Base-by-base conservation (phyloP, 225 moss, liverwort and hornwort genomes). In the Thuidium tamariscinum region DNA sequence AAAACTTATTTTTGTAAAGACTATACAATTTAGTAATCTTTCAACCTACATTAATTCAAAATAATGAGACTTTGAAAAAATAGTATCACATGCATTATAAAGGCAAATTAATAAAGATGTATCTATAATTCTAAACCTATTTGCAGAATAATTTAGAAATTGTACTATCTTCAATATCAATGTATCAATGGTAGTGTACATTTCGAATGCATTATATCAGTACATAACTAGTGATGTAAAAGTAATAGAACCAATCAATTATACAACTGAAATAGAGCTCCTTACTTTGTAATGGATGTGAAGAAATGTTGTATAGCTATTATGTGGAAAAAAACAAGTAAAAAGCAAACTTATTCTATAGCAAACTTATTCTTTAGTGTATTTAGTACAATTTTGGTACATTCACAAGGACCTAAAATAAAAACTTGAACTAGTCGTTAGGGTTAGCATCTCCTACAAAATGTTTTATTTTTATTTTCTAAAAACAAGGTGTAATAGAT, bases 341-440 rank as follows among this genome's bases (percentile, higher is more conserved):
- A 22, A 68, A 37, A 68, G n/a, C 7, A 13, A 23, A 68, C 41
- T 39, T 25, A 17, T 13, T 39, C 13, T 39, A 23, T 13, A 13
- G n/a, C 7, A 13, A 23, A 68, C 41, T 39, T 25, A 17, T 13
- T 39, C 13, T 39, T 13, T 13, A 13, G 8, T 68, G 8, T 25
- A 68, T 25, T 41, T n/a, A n/a, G n/a, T n/a, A 41, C 1, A 68
- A 14, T 41, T 39, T 11, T 2, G 5, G 4, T 39, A 25, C 13
- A 7, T 7, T 25, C 4, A 23, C 7, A 39, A 68, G 7, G 68
- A 68, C 39, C 22, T 7, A 25, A 41, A 14, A 8, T 39, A 39
- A 6, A 39, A 0, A 39, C 23, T 0, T 3, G 0, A 21, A 37
- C 2, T 1, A 0, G 13, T 23, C 4, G 7, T 25, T 7, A 68